Evolutionary conservation across 768 basidiomycete species (phyloP).

Genomic region (Termitomyces sp.): DNA sequence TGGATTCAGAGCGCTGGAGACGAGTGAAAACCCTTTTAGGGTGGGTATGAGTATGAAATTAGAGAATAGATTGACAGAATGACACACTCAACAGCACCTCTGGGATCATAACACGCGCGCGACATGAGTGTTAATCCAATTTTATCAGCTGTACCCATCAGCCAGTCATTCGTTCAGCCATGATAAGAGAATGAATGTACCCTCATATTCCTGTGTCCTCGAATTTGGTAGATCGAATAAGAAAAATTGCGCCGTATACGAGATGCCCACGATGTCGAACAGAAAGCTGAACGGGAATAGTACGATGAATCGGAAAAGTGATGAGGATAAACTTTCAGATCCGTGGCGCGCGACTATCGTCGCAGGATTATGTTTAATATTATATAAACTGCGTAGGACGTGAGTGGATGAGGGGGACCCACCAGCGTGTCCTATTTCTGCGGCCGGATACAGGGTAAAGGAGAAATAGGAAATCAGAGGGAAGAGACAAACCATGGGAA

Average conservation of each 20-base stretch:
- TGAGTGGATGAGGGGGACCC: constrained; percentile 7
- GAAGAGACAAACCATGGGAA: constrained; percentile 59
- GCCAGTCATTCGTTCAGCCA: background rate
- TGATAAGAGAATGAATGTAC: constrained; percentile 21
- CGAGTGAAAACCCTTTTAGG: constrained; percentile 61
- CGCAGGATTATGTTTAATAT: background rate
- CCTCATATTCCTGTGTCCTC: constrained; percentile 76
- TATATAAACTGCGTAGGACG: background rate
- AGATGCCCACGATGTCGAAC: constrained; percentile 31
- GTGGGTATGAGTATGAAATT: background rate
- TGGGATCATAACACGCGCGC: constrained; percentile 83
- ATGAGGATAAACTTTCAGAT: constrained; percentile 52
- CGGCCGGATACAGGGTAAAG: background rate
- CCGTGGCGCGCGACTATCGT: constrained; percentile 31
- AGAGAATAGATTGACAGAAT: background rate
- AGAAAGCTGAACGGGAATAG: constrained; percentile 38
- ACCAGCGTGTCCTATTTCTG: constrained; percentile 83
- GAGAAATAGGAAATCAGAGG: background rate
- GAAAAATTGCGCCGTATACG: constrained; percentile 35
- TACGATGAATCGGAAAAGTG: constrained; percentile 33
- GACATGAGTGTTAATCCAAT: constrained; percentile 80
- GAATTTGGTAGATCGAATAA: constrained; percentile 79
- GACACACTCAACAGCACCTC: constrained; percentile 63
- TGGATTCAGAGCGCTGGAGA: constrained; percentile 51
- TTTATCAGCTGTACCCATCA: constrained; percentile 58